Conservation (phyloP, 169 alveolate genomes). For the Condylostoma magnum region DNA sequence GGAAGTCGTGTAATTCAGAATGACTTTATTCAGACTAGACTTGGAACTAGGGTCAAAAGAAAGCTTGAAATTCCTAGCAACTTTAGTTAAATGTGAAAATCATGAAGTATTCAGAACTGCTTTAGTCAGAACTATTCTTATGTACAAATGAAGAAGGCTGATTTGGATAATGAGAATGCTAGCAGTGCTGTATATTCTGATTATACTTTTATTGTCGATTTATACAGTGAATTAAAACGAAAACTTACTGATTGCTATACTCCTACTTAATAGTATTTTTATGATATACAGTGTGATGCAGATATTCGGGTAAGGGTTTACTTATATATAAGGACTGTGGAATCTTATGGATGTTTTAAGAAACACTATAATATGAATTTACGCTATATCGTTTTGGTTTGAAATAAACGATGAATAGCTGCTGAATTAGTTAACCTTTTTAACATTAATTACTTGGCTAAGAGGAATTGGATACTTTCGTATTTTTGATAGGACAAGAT, state of each 20-base stretch:
- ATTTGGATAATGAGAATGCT: background rate
- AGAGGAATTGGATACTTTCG: conserved; percentile 28
- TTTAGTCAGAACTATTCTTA: background rate
- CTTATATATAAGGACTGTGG: no score
- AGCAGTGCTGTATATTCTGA: background rate
- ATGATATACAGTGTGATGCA: no score
- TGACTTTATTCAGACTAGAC: conserved; percentile 16
- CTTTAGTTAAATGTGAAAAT: background rate
- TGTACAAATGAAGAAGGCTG: conserved; percentile 1
- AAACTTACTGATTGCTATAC: no score
- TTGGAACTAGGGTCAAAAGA: conserved; percentile 22
- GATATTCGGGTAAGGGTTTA: no score
- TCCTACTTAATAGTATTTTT: no score
- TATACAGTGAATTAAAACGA: no score
- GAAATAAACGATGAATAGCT: no score
- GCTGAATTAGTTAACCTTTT: background rate
- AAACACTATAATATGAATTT: no score
- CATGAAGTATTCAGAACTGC: conserved; percentile 17
- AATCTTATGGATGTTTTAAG: no score
- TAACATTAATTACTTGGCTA: background rate
- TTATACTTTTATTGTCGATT: background rate
- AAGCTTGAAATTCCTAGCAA: background rate
- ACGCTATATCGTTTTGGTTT: no score
- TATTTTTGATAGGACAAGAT: conserved; percentile 8
- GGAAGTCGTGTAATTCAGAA: background rate